Base-by-base conservation (phyloP, 2,329 filamentous ascomycete genomes). In the Neopestalotiopsis sp. region DNA sequence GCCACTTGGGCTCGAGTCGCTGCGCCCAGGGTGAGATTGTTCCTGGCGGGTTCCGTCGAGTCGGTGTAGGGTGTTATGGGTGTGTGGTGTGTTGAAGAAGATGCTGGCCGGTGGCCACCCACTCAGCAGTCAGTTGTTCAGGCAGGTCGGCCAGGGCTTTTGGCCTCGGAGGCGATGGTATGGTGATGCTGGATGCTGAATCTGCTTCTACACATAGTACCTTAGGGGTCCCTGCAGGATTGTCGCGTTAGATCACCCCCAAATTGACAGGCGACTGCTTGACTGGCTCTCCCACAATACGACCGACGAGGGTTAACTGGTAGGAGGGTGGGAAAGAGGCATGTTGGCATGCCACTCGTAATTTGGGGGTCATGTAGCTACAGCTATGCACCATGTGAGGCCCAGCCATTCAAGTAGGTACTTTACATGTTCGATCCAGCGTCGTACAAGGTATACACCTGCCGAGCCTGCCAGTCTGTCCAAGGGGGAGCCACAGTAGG, bases 41-140 rank as follows among this genome's bases (percentile, higher is more conserved):
- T 67, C 59, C 66, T 40, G 14, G 32, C 24, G 40, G 34, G 65
- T 67, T 67, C 65, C 65, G 58, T 67, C 65, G 56, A 61, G 34
- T 67, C 45, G 65, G 65, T 42, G 32, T 49, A 61, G 40, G 28
- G 63, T 28, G 24, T 28, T 28, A 28, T 28, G 24, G 24, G 24
- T 28, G 24, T 28, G 24, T 28, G 24, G 24, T 24, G 34, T 24
- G 62, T 13, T 53, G 45, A 53, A 53, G 45, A 53, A n/a, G 59
- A 24, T 28, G 49, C 42, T 28, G 65, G 32, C 24, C 3, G 2
- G 24, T 28, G 24, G 24, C 24, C 24, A 28, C 24, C 24, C 24
- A 28, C 24, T 28, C 24, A 28, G 12, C 12, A 24, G 17, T 56
- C 57, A 63, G 57, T 57, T 63, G 14, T 17, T 53, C n/a, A 53